Percentiles rank a stretch among this genome's conserved stretches.
Evolutionary conservation across 352 stramenopile genomes (phyloP).

Genomic region (Globisporangium recalcitrans): DNA sequence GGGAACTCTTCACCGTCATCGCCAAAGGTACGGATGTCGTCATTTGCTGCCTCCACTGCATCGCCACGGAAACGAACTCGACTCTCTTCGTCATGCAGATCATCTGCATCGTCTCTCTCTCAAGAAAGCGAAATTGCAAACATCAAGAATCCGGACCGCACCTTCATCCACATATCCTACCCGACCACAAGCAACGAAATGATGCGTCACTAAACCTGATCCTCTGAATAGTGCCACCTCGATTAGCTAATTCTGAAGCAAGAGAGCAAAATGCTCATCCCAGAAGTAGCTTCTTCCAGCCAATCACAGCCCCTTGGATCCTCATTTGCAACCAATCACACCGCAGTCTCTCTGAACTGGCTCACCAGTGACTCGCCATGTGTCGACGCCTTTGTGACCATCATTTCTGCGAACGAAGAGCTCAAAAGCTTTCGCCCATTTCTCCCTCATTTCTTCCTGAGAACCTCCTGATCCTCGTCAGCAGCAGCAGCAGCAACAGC

Average conservation of each 20-base stretch:
- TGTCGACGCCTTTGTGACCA: constrained; percentile 1
- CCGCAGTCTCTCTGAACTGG: background rate
- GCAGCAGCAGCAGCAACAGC: too few relatives aligned
- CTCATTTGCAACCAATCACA: constrained; percentile 7
- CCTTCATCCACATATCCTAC: too few relatives aligned
- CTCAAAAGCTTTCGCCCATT: background rate
- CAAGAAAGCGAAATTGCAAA: background rate
- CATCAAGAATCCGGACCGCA: background rate
- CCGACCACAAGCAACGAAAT: too few relatives aligned
- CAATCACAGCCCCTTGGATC: background rate
- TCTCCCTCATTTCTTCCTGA: background rate
- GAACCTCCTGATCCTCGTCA: background rate
- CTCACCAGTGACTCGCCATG: constrained; percentile 5
- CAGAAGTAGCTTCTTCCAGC: background rate
- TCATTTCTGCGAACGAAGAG: constrained; percentile 6
- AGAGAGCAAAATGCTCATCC: background rate
- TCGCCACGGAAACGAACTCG: too few relatives aligned
- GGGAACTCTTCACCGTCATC: too few relatives aligned
- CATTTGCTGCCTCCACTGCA: too few relatives aligned
- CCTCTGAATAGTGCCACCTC: background rate
- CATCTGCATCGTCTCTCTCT: too few relatives aligned
- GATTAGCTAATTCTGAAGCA: constrained; percentile 11
- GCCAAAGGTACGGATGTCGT: too few relatives aligned
- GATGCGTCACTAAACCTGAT: background rate
- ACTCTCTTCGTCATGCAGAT: too few relatives aligned